Evolutionary conservation across 2,329 filamentous ascomycete genomes (phyloP), one percentile per base, ranked within the genome.

Genomic region (Madurella fahalii): DNA sequence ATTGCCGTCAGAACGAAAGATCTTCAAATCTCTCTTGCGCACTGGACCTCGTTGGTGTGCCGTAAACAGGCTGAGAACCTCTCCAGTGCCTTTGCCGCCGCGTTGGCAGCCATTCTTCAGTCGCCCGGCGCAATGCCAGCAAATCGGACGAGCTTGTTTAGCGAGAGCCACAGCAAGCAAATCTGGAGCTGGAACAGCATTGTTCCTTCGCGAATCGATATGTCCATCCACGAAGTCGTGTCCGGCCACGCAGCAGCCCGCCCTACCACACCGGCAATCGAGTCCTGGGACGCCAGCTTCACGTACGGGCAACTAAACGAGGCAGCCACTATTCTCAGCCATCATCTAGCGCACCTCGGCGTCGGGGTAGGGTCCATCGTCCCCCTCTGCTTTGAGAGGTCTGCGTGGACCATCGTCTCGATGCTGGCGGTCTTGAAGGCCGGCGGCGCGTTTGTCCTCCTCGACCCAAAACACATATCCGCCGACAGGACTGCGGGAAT

Each of bases 391-490:
- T 58, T 62, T 31, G 57, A 60, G 18, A 65, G 64, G 56, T 60
- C 52, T 13, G 11, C 44, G 9, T 57, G 50, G 56, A 52, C 57
- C 39, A 52, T 62, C 9, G 51, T 63, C 9, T 52, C 58, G 11
- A 58, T 63, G 37, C 20, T 64, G 25, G 63, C 58, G 12, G 53
- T 65, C 30, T 41, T 61, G 31, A 62, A 64, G 49, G 54, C 61
- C 16, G 66, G 66, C 31, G 64, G 58, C 9, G 64, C 60, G 12
- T 65, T 61, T 54, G 58, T 63, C 2, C 61, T 59, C 1, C 55
- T 65, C 9, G 63, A 65, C 41, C 61, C 60, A 8, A 47, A 58
- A 9, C 53, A 61, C 39, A 25, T 25, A 25, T 25, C 25, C 25
- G 25, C 25, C 25, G 25, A 25, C 7, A 25, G 25, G 25, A 25